phyloP scores from a whole-genome alignment of 352 stramenopile species.

The Pythium myriotylum region DNA sequence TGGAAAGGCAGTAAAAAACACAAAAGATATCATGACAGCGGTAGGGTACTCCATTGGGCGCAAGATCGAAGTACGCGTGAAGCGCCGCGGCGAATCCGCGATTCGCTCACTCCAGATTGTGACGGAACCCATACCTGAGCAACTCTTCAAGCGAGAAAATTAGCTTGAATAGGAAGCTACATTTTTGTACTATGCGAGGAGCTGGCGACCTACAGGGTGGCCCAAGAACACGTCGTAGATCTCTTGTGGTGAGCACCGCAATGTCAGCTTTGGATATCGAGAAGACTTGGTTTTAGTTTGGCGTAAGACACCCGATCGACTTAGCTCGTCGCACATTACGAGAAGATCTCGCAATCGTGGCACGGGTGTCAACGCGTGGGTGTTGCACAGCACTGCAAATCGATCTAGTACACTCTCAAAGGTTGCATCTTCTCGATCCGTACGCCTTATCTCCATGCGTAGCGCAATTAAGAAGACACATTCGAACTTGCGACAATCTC shows the following conservation, averaged over 20 bases:
- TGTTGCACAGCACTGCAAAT: slow-evolving; percentile 71
- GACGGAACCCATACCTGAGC: slow-evolving; percentile 59
- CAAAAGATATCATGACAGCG: slow-evolving; percentile 72
- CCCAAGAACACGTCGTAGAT: slow-evolving; percentile 65
- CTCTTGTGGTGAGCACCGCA: slow-evolving; percentile 68
- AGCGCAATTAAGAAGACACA: slow-evolving; percentile 72
- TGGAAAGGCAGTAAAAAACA: slow-evolving; percentile 65
- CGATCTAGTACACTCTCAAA: slow-evolving; percentile 68
- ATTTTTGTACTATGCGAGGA: slow-evolving; percentile 38
- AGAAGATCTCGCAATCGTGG: slow-evolving; percentile 54
- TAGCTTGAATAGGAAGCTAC: neutral
- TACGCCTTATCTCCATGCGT: slow-evolving; percentile 57
- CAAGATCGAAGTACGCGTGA: slow-evolving; percentile 67
- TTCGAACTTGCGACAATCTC: slow-evolving; percentile 69
- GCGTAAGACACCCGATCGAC: slow-evolving; percentile 60
- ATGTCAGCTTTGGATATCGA: slow-evolving; percentile 54
- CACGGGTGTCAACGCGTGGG: slow-evolving; percentile 59
- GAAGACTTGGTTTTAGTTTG: slow-evolving; percentile 46
- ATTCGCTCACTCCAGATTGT: slow-evolving; percentile 55
- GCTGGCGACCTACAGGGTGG: slow-evolving; percentile 57
- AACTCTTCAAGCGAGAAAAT: slow-evolving; percentile 17
- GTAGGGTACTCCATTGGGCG: slow-evolving; percentile 77
- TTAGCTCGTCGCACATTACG: slow-evolving; percentile 64
- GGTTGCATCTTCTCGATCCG: slow-evolving; percentile 37
- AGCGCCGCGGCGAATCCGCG: slow-evolving; percentile 54